phyloP scores from a whole-genome alignment of 75 land plant species.

The Selaginella tamariscina region DNA sequence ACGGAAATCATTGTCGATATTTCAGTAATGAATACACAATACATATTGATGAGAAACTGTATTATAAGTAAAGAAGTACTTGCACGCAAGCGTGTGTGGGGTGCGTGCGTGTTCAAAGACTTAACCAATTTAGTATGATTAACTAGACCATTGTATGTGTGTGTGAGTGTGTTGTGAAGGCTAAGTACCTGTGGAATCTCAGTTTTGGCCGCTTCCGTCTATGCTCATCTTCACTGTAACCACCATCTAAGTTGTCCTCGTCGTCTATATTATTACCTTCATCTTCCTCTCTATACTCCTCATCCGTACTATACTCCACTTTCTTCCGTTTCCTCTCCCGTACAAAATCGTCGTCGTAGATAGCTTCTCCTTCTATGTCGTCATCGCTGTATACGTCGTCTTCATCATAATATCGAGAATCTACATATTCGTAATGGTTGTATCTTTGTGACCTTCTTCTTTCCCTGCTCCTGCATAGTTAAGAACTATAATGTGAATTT shows the following conservation, averaged over 20 bases:
- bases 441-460: conserved; percentile 70
- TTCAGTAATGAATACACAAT: too few species aligned
- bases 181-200: too few species aligned
- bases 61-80: too few species aligned
- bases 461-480: conserved; percentile 43
- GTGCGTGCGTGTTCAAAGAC: too few species aligned
- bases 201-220: conserved; percentile 47
- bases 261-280: conserved; percentile 49
- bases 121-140: too few species aligned
- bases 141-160: too few species aligned
- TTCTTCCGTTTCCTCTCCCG: conserved; percentile 35
- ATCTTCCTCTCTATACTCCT: conserved; percentile 17
- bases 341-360: conserved; percentile 88
- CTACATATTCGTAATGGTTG: conserved; percentile 48
- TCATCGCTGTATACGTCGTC: conserved; percentile 78
- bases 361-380: conserved; percentile 92
- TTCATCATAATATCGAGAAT: conserved; percentile 59
- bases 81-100: too few species aligned
- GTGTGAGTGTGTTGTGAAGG: too few species aligned
- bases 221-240: conserved; percentile 37
- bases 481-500: too few species aligned
- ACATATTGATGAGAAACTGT: too few species aligned
- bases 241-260: conserved; percentile 33
- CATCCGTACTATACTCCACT: conserved; percentile 56
- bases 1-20: too few species aligned